Base-by-base conservation (phyloP, 306 rosid genomes). In the Cicer yamashitae region DNA sequence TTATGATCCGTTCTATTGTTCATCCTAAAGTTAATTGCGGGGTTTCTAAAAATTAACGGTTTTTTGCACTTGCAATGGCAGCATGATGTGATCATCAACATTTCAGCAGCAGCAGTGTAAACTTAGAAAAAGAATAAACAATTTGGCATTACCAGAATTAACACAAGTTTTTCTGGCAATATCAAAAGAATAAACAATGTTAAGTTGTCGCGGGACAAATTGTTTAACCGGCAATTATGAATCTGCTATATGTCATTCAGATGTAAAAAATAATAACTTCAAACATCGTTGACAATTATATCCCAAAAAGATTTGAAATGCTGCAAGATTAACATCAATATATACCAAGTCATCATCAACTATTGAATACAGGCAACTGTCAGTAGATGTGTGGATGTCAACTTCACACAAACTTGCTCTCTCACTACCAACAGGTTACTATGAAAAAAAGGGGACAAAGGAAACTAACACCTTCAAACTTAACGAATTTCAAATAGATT, bases 391-490 rank as follows among this genome's bases (percentile, higher is more conserved):
- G 10, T 20, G 17, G 50, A 53, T 45, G 10, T 10, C 11, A 60
- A 54, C 70, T 41, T 60, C 13, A 51, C 59, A 14, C 53, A 67
- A 73, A 62, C 30, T 53, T 53, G 8, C 30, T 47, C 48, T 34
- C 17, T 12, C 40, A 8, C 4, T 60, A 57, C 66, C 52, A 46
- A 0, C 9, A 7, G 45, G 9, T 22, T 40, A 65, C 30, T 15
- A 0, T 11, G 22, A 25, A 12, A 52, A 39, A 71, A 58, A 6
- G 18, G 60, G 67, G 13, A 45, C 4, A 54, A 53, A 67, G 46
- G 54, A 53, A 54, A 43, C 13, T 12, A 6, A 75, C 39, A 66
- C 47, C 44, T 75, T 76, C 73, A 72, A 71, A 71, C 34, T 9
- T 7, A 40, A 17, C 34, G 9, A 59, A 71, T 45, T 51, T 77